Percentiles rank a stretch among this genome's conserved stretches.
Conservation (phyloP, 345 rosid species). For the Lepidium aucheri region DNA sequence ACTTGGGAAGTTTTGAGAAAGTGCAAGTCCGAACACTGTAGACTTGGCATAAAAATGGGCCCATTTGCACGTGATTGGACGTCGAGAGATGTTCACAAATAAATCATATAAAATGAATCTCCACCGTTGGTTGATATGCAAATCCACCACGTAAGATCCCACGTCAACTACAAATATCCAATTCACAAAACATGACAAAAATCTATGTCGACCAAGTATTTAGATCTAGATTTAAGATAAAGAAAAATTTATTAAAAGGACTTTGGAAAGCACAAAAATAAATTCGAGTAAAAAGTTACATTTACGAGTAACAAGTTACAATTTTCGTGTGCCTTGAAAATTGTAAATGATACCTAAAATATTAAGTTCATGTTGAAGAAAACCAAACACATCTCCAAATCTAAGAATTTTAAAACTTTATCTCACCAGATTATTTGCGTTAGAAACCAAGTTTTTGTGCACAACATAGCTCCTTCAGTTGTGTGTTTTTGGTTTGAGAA, state of each 20-base stretch:
- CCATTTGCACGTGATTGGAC: conserved; percentile 5
- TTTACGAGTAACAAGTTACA: too few species aligned
- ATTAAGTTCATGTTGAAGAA: too few species aligned
- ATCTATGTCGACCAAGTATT: neutral
- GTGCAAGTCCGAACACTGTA: too few species aligned
- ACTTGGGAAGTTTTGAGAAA: too few species aligned
- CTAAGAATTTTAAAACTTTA: too few species aligned
- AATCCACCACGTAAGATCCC: neutral
- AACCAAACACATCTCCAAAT: too few species aligned
- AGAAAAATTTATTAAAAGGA: too few species aligned
- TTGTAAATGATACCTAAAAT: too few species aligned
- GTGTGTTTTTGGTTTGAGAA: neutral
- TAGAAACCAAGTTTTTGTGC: neutral
- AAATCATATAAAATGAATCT: neutral
- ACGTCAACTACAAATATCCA: neutral
- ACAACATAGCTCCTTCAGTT: neutral
- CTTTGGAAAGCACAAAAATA: too few species aligned
- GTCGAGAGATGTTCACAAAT: neutral
- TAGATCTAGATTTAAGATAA: neutral
- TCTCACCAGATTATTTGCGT: too few species aligned
- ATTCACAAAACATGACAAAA: neutral
- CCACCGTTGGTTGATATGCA: conserved; percentile 13
- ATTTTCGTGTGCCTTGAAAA: too few species aligned
- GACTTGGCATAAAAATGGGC: neutral
- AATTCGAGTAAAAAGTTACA: too few species aligned